Conservation (phyloP, 2,329 filamentous ascomycete genomes). For the Madurella fahalii region DNA sequence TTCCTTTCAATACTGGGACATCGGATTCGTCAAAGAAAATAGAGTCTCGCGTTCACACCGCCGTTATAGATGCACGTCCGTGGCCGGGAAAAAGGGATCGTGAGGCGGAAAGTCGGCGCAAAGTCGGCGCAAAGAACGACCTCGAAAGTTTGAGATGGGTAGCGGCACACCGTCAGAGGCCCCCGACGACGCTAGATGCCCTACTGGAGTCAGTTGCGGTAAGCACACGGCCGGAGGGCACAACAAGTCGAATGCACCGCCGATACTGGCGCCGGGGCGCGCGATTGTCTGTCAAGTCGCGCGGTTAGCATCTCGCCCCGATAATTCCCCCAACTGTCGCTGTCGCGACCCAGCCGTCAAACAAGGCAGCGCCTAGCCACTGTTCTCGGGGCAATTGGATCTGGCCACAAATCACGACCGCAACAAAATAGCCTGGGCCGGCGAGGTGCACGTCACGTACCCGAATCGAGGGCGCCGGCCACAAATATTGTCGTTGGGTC, state of each 20-base stretch:
- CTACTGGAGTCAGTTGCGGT: neutral
- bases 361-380: neutral
- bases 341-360: neutral
- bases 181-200: too few relatives aligned
- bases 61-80: neutral
- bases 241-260: neutral
- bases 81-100: neutral
- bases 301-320: constrained; percentile 8
- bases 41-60: neutral
- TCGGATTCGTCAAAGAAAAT: constrained; percentile 21
- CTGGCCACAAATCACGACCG: neutral
- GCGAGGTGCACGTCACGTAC: constrained; percentile 3
- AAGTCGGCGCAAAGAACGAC: neutral
- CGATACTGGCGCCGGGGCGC: constrained; percentile 1
- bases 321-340: neutral
- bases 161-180: neutral
- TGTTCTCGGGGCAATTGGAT: constrained; percentile 12
- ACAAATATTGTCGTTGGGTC: neutral
- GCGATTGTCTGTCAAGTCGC: constrained; percentile 10
- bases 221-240: neutral
- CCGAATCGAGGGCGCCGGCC: neutral
- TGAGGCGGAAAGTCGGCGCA: neutral
- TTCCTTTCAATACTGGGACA: constrained; percentile 33
- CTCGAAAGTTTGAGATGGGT: neutral
- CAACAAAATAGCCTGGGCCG: neutral